Evolutionary conservation across 2,329 filamentous ascomycete genomes (phyloP).

Genomic region (Epichloe typhina): DNA sequence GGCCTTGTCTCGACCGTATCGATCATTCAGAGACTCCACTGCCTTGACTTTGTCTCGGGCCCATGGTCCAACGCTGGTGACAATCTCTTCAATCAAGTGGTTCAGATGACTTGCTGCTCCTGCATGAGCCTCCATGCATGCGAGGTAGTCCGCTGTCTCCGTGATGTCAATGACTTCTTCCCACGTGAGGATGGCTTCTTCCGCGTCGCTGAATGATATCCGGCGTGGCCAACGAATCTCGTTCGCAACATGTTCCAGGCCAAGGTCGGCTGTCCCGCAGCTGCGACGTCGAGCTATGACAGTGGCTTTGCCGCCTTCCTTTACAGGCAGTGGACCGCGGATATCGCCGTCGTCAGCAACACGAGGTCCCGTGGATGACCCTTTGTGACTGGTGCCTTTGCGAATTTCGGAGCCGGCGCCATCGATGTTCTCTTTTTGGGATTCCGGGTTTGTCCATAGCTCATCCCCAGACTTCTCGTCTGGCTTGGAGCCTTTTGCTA

Average conservation of each 20-base stretch:
- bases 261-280: conserved; percentile 24
- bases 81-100: conserved; percentile 36
- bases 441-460: conserved; percentile 9
- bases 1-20: conserved; percentile 49
- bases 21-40: conserved; percentile 46
- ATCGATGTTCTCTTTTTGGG: conserved; percentile 13
- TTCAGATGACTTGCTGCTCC: conserved; percentile 46
- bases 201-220: conserved; percentile 62
- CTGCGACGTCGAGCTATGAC: conserved; percentile 52
- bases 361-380: conserved; percentile 45
- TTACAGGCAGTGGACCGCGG: conserved; percentile 36
- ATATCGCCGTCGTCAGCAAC: conserved; percentile 46
- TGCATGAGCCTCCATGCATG: conserved; percentile 22
- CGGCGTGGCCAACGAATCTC: conserved; percentile 57
- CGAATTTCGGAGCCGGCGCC: conserved; percentile 28
- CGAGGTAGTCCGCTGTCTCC: conserved; percentile 17
- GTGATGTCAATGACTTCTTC: conserved; percentile 34
- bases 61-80: conserved; percentile 45
- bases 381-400: conserved; percentile 27
- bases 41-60: conserved; percentile 41
- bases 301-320: conserved; percentile 31
- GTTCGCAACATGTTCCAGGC: conserved; percentile 24
- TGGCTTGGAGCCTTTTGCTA: conserved; percentile 13
- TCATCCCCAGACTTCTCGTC: conserved; percentile 13
- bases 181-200: conserved; percentile 62